A percentile compares a stretch with the other conserved stretches of the same genome.
Evolutionary conservation across 805 yeast genomes (phyloP).

Genomic region (Yamadazyma laniorum): DNA sequence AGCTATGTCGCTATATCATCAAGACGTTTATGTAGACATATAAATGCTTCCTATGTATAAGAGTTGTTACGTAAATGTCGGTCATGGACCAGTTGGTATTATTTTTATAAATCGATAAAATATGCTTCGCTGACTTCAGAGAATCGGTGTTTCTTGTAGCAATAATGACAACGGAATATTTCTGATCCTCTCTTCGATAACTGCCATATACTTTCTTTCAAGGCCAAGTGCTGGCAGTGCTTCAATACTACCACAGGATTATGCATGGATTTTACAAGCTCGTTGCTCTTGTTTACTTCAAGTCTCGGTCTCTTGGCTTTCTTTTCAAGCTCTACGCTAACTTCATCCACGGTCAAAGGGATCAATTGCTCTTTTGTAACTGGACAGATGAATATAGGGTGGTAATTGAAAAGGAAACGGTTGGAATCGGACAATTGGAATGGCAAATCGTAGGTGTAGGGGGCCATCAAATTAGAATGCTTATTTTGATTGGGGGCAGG

Average conservation of each 20-base stretch:
- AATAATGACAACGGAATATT: constrained; percentile 43
- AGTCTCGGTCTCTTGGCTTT: constrained; percentile 17
- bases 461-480: constrained; percentile 15
- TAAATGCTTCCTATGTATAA: too few relatives aligned
- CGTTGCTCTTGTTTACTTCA: constrained; percentile 8
- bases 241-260: constrained; percentile 44
- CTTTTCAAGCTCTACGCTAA: constrained; percentile 12
- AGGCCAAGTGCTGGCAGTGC: constrained; percentile 41
- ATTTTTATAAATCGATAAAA: constrained; percentile 36
- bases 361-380: constrained; percentile 43
- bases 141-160: constrained; percentile 42
- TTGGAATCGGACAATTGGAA: constrained; percentile 41
- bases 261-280: constrained; percentile 13
- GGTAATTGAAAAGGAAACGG: constrained; percentile 39
- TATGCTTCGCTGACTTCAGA: constrained; percentile 40
- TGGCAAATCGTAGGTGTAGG: constrained; percentile 34
- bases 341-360: constrained; percentile 29
- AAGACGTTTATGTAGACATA: too few relatives aligned
- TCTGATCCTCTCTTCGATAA: constrained; percentile 39
- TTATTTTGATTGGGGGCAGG: neutral
- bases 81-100: too few relatives aligned
- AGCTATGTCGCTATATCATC: too few relatives aligned
- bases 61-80: too few relatives aligned
- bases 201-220: constrained; percentile 42
- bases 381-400: constrained; percentile 47